phyloP scores from a whole-genome alignment of 768 basidiomycete species.

The Fibroporia radiculosa region DNA sequence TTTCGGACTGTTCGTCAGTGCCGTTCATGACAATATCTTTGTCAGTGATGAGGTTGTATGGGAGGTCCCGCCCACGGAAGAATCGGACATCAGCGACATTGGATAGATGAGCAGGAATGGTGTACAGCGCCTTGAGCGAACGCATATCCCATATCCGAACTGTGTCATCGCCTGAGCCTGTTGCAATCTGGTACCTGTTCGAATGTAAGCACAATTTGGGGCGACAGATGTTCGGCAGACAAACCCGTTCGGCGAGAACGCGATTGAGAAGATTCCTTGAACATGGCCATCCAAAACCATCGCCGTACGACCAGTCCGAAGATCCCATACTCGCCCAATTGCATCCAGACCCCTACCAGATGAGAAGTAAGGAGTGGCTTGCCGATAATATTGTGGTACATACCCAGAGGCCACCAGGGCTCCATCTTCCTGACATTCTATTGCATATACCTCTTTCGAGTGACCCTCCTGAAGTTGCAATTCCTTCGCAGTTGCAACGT shows the following conservation, averaged over 20 bases:
- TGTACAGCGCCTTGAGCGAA: constrained; percentile 85
- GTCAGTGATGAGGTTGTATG: constrained; percentile 20
- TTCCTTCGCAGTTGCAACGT: constrained; percentile 74
- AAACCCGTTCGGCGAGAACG: constrained; percentile 94
- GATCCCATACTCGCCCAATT: constrained; percentile 95
- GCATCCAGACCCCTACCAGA: constrained; percentile 81
- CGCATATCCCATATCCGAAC: constrained; percentile 99
- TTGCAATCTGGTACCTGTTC: constrained; percentile 89
- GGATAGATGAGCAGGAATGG: constrained; percentile 92
- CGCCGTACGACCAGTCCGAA: constrained; percentile 89
- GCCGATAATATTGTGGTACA: constrained; percentile 16
- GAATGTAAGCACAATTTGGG: constrained; percentile 1
- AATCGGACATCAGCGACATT: constrained; percentile 95
- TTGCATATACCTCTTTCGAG: constrained; percentile 90
- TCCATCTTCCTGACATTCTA: constrained; percentile 96
- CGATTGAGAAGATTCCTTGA: constrained; percentile 83
- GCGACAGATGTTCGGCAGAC: not conserved
- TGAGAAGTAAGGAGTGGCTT: not conserved
- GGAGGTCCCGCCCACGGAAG: constrained; percentile 63
- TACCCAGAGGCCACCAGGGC: constrained; percentile 91
- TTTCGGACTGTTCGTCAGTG: constrained; percentile 27
- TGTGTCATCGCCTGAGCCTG: constrained; percentile 94
- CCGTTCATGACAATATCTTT: constrained; percentile 40
- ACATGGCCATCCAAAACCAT: constrained; percentile 99
- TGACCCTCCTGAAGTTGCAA: constrained; percentile 92